These are phyloP conservation scores for Groenewaldozyma salmanticensis DNA, from an alignment of 805 yeast genomes.

Conservation along the genomic window DNA sequence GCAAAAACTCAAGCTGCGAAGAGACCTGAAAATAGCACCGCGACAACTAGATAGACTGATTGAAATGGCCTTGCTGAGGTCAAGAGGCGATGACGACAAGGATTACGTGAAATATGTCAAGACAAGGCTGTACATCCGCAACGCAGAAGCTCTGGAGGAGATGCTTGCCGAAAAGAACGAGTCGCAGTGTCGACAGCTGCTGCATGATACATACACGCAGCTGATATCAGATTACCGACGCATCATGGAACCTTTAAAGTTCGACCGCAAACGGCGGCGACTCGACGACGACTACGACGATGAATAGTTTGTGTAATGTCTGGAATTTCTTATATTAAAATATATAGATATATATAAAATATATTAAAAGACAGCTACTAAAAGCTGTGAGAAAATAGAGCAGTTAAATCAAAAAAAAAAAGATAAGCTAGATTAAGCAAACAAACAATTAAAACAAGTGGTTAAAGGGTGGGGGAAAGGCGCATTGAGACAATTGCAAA, in stretches of 20 bases:
- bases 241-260: constrained; percentile 30
- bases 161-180: constrained; percentile 35
- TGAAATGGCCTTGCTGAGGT: constrained; percentile 60
- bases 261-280: constrained; percentile 10
- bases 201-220: constrained; percentile 63
- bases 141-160: constrained; percentile 64
- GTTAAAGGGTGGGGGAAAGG: too few species aligned
- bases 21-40: constrained; percentile 49
- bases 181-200: constrained; percentile 55
- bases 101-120: constrained; percentile 51
- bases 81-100: constrained; percentile 37
- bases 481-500: too few species aligned
- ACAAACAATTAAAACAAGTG: too few species aligned
- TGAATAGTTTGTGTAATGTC: too few species aligned
- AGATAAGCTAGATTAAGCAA: too few species aligned
- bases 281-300: not conserved
- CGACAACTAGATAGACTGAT: constrained; percentile 69
- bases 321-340: too few species aligned
- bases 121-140: constrained; percentile 64
- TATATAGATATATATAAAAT: too few species aligned
- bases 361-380: too few species aligned
- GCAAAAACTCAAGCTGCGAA: constrained; percentile 24
- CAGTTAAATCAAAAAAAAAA: too few species aligned
- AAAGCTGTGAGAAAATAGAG: too few species aligned
- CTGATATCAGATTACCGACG: constrained; percentile 64